Evolutionary conservation across 306 rosid species (phyloP).

Genomic region (Vigna angularis): DNA sequence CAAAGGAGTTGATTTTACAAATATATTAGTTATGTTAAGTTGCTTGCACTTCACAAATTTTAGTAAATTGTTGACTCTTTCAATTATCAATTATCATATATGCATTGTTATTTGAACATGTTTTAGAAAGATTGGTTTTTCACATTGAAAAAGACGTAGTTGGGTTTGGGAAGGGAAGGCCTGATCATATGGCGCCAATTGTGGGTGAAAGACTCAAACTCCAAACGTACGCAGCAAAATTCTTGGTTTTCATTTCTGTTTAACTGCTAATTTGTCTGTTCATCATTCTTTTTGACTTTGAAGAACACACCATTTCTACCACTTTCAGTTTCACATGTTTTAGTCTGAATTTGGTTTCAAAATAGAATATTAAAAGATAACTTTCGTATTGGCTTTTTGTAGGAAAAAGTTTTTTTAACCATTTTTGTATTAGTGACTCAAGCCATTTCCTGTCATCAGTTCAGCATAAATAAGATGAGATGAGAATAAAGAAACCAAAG

Average conservation of each 20-base stretch:
- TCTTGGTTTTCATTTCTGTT: constrained; percentile 52
- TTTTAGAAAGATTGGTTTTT: not conserved
- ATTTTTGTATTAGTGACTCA: not conserved
- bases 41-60: not conserved
- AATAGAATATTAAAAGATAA: not conserved
- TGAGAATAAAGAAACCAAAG: too few relatives aligned
- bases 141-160: not conserved
- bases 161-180: constrained; percentile 36
- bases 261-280: constrained; percentile 26
- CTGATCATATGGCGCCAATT: constrained; percentile 60
- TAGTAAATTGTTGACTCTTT: too few relatives aligned
- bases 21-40: not conserved
- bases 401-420: too few relatives aligned
- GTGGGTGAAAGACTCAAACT: constrained; percentile 46
- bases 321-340: constrained; percentile 8
- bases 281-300: constrained; percentile 40
- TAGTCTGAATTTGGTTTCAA: not conserved
- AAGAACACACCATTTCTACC: constrained; percentile 9
- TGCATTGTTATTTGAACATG: too few relatives aligned
- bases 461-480: too few relatives aligned
- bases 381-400: not conserved
- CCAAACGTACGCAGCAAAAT: constrained; percentile 44
- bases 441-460: too few relatives aligned
- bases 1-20: not conserved
- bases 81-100: too few relatives aligned